Base-by-base conservation (phyloP, 208 protist genomes). In the Acanthamoeba culbertsoni region DNA sequence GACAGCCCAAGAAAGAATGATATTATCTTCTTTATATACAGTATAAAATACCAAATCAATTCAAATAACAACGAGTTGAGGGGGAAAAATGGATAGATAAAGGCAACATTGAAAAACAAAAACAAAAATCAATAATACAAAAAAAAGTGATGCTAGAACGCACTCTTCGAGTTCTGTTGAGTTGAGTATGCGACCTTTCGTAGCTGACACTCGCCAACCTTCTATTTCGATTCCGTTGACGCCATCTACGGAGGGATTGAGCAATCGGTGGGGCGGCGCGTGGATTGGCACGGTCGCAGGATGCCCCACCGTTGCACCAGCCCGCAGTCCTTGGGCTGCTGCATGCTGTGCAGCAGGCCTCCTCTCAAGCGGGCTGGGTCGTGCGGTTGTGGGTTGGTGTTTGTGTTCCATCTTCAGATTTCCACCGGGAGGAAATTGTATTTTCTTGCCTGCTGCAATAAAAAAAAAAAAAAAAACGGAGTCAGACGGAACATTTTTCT, bases 131-230 rank as follows among this genome's bases (percentile, higher is more conserved):
- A 33, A 7, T 7, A 37, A 7, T 18, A 75, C 42, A 86, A 55
- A 14, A 86, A 43, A 14, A n/a, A 31, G 46, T n/a, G n/a, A n/a
- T n/a, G n/a, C n/a, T n/a, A n/a, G n/a, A n/a, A n/a, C 75, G 75
- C 55, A 55, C 75, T 86, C 45, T 31, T 86, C 75, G 14, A 59
- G 40, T 28, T 86, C 75, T 10, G 46, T 57, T 35, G 75, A 86
- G 75, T 86, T 86, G 45, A 86, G 75, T 35, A 86, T 86, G 40
- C 75, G 40, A 16, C 46, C 46, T n/a, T 86, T 86, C 20, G 75
- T 86, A 43, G 75, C 20, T 2, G 45, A 7, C 33, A 86, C 46
- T 20, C 46, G 18, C 75, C 75, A 86, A 31, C 75, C 75, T 5
- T 5, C 75, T 8, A 86, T 57, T 55, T 86, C 75, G 46, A 86